A percentile compares a stretch with the other conserved stretches of the same genome.
Evolutionary conservation across 345 rosid species (phyloP).

Genomic region (Carallia brachiata): DNA sequence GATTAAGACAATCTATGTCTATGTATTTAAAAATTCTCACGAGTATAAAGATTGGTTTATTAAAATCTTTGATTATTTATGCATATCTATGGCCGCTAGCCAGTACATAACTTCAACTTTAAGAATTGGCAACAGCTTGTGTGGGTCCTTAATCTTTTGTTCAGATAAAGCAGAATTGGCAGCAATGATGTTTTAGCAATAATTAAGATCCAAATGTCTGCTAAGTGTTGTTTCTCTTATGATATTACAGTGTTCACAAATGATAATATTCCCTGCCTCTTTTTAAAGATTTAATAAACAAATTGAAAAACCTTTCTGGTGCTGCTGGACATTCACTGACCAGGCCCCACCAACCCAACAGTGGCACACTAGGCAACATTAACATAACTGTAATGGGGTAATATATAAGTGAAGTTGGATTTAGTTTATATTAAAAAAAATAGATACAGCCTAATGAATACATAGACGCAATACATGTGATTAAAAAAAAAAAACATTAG

Average conservation of each 20-base stretch:
- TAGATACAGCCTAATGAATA: too few species aligned
- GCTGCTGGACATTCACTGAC: conserved; percentile 5
- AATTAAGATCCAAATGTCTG: conserved; percentile 21
- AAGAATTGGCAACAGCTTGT: conserved; percentile 17
- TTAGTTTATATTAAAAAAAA: too few species aligned
- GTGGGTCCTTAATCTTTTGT: conserved; percentile 12
- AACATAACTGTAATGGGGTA: too few species aligned
- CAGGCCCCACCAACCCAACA: neutral
- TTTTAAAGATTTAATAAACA: neutral
- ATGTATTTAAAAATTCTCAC: too few species aligned
- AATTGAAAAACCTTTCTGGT: conserved; percentile 12
- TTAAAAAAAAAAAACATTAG: too few species aligned
- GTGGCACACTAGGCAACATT: too few species aligned
- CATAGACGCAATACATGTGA: too few species aligned
- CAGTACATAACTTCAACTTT: conserved; percentile 11
- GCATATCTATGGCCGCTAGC: neutral
- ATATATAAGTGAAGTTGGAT: too few species aligned
- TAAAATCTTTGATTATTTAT: neutral
- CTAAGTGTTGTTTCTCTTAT: conserved; percentile 8
- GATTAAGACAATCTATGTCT: too few species aligned
- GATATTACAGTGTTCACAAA: conserved; percentile 17
- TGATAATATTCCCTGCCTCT: conserved; percentile 30
- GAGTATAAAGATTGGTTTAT: neutral
- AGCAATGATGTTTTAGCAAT: conserved; percentile 17
- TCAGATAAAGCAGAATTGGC: neutral